Evolutionary conservation across 768 basidiomycete genomes (phyloP), one percentile per base, ranked within the genome.

Genomic region (Kwoniella dejecticola): DNA sequence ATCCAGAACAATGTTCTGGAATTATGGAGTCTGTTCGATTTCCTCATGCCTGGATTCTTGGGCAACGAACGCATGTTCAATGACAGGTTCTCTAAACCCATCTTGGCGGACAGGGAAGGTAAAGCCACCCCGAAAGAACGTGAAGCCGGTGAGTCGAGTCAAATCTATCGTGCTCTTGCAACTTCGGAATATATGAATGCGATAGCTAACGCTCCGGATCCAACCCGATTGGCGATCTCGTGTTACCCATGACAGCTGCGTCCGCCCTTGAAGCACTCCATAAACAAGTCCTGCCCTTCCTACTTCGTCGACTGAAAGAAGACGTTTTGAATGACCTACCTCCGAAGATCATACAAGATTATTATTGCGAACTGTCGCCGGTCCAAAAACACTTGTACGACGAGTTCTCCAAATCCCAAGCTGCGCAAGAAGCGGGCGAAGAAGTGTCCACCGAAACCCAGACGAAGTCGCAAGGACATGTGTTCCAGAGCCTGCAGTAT

Each of bases 1-100:
- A 98, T 99, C 60, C 96, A 99, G 80, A 99, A 99, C 77, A 98
- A 99, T 75, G 93, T 99, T 1, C 82, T 99, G 49, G 96, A 99
- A 76, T 81, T 99, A 1, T 99, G 96, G 96, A 96, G 91, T 79
- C 81, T 99, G 44, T 99, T 99, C 78, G 96, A 99, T 80, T 99
- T 98, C 81, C 81, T 99, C 67, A 99, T 99, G 96, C 96, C 96
- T 15, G 96, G 96, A 3, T 98, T 99, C 81, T 82, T 99, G 52
- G 96, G 96, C n/a, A 92, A 89, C 12, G 96, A 98, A 78, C 79
- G 87, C 13, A 88, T 88, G 1, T 99, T 99, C 82, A 95, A 91
- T 70, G 93, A 98, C 59, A 85, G 91, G 29, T 99, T 96, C 74
- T 88, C 91, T 63, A 96, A 94, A 74, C 96, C 96, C 1, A 98